Evolutionary conservation across 2,329 filamentous ascomycete species (phyloP).

Genomic region (Fusarium denticulatum): DNA sequence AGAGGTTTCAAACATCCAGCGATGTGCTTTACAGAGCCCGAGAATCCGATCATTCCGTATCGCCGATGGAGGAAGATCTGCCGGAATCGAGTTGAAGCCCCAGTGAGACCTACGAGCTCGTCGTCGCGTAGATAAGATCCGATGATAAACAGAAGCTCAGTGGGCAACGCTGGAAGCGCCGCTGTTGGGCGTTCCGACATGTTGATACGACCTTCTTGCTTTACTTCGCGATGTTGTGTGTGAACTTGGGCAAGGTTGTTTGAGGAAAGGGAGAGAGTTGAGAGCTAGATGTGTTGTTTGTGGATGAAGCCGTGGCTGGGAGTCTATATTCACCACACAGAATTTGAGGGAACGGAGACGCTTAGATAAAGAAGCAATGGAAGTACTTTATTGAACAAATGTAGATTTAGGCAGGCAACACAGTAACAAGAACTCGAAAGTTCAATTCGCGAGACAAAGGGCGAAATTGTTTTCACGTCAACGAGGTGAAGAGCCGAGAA

Average conservation of each 20-base stretch:
- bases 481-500: background rate
- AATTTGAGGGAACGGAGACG: rapidly evolving
- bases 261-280: background rate
- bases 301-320: background rate
- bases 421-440: rapidly evolving
- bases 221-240: background rate
- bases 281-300: background rate
- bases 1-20: background rate
- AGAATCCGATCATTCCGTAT: background rate
- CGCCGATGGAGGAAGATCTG: background rate
- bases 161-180: background rate
- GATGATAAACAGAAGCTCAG: background rate
- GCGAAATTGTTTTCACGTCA: background rate
- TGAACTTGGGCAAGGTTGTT: background rate
- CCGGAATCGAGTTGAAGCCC: background rate
- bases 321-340: background rate
- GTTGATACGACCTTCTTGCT: background rate
- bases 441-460: background rate
- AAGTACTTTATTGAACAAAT: too few species aligned
- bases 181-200: background rate
- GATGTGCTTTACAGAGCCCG: background rate
- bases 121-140: background rate
- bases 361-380: background rate
- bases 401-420: background rate
- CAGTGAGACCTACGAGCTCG: background rate